Evolutionary conservation across 2,329 filamentous ascomycete genomes (phyloP).

Genomic region (Colletotrichum falcatum): DNA sequence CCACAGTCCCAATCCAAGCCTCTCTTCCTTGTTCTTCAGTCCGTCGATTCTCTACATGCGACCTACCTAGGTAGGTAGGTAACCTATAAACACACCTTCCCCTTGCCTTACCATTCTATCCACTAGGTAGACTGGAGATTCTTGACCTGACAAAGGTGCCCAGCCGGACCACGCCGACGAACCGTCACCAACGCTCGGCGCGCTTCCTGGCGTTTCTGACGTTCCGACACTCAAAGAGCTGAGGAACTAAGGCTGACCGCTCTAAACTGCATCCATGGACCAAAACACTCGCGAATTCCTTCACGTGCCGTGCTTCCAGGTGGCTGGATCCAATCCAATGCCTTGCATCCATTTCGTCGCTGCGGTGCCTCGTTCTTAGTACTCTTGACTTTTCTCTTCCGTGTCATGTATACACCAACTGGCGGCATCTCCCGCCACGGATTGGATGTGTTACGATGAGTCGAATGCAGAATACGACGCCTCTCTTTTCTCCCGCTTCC

Average conservation of each 20-base stretch:
- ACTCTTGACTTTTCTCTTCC: neutral
- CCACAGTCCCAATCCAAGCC: constrained; percentile 6
- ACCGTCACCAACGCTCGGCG: constrained; percentile 9
- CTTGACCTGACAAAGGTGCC: constrained; percentile 15
- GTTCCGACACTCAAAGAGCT: constrained; percentile 10
- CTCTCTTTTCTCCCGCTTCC: constrained; percentile 14
- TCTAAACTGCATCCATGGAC: neutral
- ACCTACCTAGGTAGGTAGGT: no score
- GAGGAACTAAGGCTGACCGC: neutral
- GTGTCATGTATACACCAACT: neutral
- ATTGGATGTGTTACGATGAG: constrained; percentile 13
- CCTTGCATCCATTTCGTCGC: no score
- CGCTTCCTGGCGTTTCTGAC: neutral
- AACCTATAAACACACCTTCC: no score
- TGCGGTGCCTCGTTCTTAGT: neutral
- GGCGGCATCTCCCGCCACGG: constrained; percentile 24
- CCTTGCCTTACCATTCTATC: constrained; percentile 4
- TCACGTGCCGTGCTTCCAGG: constrained; percentile 4
- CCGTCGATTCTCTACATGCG: neutral
- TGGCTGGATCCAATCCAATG: neutral
- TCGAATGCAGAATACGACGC: constrained; percentile 34
- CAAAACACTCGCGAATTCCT: neutral
- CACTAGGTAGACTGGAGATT: constrained; percentile 19
- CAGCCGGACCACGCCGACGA: constrained; percentile 34
- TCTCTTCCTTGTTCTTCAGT: constrained; percentile 5